These are phyloP conservation scores for Graphilbum ipis-grandicollis DNA, from an alignment of 2,329 filamentous ascomycete species.

Conservation along the genomic window DNA sequence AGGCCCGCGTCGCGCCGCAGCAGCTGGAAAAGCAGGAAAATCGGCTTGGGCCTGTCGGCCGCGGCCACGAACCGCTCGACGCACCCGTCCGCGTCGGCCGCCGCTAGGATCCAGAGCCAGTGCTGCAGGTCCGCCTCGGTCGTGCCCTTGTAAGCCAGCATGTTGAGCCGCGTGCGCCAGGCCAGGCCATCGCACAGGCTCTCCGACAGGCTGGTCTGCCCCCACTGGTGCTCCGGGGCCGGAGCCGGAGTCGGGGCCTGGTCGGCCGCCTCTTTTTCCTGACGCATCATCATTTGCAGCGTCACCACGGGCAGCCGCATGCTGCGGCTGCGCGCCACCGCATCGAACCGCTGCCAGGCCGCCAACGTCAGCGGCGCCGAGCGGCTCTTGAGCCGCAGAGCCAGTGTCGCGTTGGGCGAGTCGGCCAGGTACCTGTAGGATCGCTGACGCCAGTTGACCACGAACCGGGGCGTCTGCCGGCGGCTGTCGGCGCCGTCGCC, in stretches of 20 bases:
- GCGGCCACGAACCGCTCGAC: conserved; percentile 17
- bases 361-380: conserved; percentile 5
- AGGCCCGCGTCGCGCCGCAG: conserved; percentile 18
- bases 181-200: conserved; percentile 9
- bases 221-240: too few relatives aligned
- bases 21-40: conserved; percentile 21
- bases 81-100: conserved; percentile 16
- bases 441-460: not conserved
- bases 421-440: conserved; percentile 7
- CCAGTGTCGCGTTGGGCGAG: conserved; percentile 8
- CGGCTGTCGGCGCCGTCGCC: not conserved
- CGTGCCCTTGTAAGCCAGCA: conserved; percentile 16
- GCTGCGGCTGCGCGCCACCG: conserved; percentile 10
- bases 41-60: conserved; percentile 17
- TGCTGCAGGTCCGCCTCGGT: conserved; percentile 17
- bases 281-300: conserved; percentile 11
- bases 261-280: conserved; percentile 12
- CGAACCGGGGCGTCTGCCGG: too few relatives aligned
- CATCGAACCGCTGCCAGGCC: conserved; percentile 7
- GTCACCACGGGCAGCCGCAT: conserved; percentile 12
- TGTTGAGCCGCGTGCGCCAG: conserved; percentile 16
- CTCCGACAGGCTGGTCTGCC: conserved; percentile 9
- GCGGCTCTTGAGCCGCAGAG: conserved; percentile 6
- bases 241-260: too few relatives aligned
- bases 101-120: conserved; percentile 24